phyloP scores from a whole-genome alignment of 2,329 filamentous ascomycete genomes.

The Penicillium hesseltinei region DNA sequence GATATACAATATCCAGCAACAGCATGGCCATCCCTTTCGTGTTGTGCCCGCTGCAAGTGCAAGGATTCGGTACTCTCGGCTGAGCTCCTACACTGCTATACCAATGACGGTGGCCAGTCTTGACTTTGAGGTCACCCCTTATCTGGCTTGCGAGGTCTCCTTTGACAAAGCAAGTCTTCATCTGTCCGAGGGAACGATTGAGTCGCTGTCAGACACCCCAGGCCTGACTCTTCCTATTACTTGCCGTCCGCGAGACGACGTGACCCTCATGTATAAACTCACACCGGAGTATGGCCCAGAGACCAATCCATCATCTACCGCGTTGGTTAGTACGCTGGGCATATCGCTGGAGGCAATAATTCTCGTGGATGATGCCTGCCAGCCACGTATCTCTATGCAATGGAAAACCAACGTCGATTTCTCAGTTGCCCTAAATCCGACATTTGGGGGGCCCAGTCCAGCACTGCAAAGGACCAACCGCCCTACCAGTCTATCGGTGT shows the following conservation, averaged over 20 bases:
- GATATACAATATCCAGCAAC: conserved; percentile 54
- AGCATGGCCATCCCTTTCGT: conserved; percentile 53
- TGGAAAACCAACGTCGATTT: conserved; percentile 52
- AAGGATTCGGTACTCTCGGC: conserved; percentile 54
- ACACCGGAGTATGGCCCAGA: conserved; percentile 40
- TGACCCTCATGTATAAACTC: conserved; percentile 58
- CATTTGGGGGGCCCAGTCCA: conserved; percentile 46
- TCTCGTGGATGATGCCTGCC: conserved; percentile 41
- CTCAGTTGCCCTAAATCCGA: conserved; percentile 48
- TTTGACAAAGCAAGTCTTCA: conserved; percentile 50
- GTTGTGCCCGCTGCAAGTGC: conserved; percentile 57
- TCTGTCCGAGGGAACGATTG: conserved; percentile 49
- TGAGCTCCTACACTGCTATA: conserved; percentile 44
- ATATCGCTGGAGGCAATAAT: conserved; percentile 48
- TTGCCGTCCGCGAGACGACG: conserved; percentile 55
- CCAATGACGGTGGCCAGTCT: conserved; percentile 53
- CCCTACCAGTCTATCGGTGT: conserved; percentile 44
- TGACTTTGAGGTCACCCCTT: conserved; percentile 56
- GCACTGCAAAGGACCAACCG: conserved; percentile 47
- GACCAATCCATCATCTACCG: conserved; percentile 37
- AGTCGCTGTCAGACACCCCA: conserved; percentile 40
- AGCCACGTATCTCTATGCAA: conserved; percentile 48
- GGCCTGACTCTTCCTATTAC: conserved; percentile 39
- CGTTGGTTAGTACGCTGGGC: conserved; percentile 44
- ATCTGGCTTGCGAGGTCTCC: conserved; percentile 49